phyloP scores from a whole-genome alignment of 257 asterid genomes.

The Parsonsia alboflavescens region DNA sequence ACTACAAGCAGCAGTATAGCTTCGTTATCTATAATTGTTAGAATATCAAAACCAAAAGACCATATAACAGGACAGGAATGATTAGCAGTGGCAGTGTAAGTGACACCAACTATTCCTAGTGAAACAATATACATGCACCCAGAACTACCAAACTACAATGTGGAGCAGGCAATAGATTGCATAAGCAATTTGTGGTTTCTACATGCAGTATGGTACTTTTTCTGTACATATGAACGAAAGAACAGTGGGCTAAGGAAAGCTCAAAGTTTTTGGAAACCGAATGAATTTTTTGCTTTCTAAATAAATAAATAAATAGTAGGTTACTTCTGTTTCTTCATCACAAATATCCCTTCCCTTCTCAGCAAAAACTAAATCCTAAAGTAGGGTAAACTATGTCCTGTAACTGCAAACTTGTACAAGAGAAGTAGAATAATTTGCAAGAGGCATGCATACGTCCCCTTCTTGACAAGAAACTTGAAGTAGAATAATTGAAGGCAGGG shows the following conservation, averaged over 20 bases:
- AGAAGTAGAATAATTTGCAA: background rate
- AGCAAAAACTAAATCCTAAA: background rate
- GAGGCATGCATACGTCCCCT: background rate
- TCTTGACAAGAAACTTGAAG: background rate
- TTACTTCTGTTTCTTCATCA: background rate
- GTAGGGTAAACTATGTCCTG: background rate
- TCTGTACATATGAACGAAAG: background rate
- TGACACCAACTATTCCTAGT: background rate
- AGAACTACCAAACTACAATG: background rate
- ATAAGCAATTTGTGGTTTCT: background rate
- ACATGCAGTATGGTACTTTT: background rate
- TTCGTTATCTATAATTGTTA: background rate
- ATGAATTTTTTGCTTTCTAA: slow-evolving; percentile 2
- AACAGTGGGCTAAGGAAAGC: background rate
- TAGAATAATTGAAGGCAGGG: background rate
- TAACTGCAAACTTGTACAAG: background rate
- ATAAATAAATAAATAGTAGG: background rate
- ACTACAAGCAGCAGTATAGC: background rate
- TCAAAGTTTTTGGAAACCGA: background rate
- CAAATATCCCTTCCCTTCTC: background rate
- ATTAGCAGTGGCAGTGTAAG: background rate
- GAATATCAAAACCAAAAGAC: slow-evolving; percentile 4
- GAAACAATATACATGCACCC: background rate
- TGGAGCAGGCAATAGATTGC: background rate
- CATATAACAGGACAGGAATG: background rate